phyloP scores from a whole-genome alignment of 2,329 filamentous ascomycete species.

The Monosporascus sp. region DNA sequence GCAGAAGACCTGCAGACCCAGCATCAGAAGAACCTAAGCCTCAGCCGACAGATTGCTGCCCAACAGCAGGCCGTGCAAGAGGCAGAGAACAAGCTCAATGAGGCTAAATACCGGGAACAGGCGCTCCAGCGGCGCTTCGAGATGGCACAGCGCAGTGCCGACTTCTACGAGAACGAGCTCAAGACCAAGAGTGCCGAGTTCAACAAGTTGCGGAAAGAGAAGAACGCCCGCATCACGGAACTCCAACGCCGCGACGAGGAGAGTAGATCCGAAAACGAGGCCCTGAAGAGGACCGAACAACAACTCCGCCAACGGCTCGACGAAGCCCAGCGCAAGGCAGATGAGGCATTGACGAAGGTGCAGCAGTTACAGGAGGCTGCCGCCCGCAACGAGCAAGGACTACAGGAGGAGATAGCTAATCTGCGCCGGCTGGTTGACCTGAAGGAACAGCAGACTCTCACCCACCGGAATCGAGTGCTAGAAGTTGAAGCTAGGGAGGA shows the following conservation, averaged over 20 bases:
- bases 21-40: constrained; percentile 79
- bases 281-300: constrained; percentile 73
- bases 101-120: constrained; percentile 85
- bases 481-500: constrained; percentile 62
- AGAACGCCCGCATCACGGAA: constrained; percentile 81
- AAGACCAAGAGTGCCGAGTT: constrained; percentile 86
- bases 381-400: constrained; percentile 76
- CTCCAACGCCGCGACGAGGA: constrained; percentile 88
- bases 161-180: constrained; percentile 88
- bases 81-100: constrained; percentile 72
- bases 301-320: constrained; percentile 76
- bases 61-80: constrained; percentile 81
- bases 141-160: constrained; percentile 79
- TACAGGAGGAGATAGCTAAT: constrained; percentile 79
- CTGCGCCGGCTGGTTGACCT: constrained; percentile 76
- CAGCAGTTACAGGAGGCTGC: constrained; percentile 82
- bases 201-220: constrained; percentile 89
- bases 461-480: constrained; percentile 63
- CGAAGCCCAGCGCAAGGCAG: constrained; percentile 78
- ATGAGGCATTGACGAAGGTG: constrained; percentile 75
- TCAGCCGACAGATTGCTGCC: constrained; percentile 74
- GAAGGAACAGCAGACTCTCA: constrained; percentile 70
- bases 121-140: constrained; percentile 87
- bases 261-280: constrained; percentile 68
- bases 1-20: constrained; percentile 82